Percentiles rank a stretch among this genome's conserved stretches.
Evolutionary conservation across 1,284 basidiomycete species (phyloP).

Genomic region (Apiotrichum gracile): DNA sequence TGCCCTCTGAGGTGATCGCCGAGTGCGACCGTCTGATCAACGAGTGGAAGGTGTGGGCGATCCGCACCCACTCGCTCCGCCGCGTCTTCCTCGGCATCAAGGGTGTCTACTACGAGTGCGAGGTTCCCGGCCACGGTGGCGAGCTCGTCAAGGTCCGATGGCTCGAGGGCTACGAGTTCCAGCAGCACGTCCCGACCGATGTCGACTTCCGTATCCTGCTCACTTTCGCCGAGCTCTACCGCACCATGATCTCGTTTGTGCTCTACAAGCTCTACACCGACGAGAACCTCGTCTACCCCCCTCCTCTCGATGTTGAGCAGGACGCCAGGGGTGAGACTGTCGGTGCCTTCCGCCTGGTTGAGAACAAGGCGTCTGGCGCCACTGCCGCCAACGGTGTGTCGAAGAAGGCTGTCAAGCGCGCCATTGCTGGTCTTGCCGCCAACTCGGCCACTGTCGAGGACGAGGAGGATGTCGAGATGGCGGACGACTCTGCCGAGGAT

Average conservation of each 20-base stretch:
- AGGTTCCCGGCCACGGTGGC: conserved; percentile 65
- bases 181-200: conserved; percentile 88
- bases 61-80: conserved; percentile 77
- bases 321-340: conserved; percentile 86
- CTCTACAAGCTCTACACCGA: conserved; percentile 98
- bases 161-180: conserved; percentile 97
- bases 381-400: conserved; percentile 31
- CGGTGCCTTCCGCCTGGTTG: conserved; percentile 78
- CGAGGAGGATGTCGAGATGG: conserved; percentile 41
- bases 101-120: conserved; percentile 96
- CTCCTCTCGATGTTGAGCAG: conserved; percentile 75
- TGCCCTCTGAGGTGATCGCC: conserved; percentile 77
- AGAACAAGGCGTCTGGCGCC: conserved; percentile 48
- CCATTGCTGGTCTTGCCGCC: conserved; percentile 50
- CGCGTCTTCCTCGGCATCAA: conserved; percentile 98
- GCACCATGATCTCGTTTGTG: conserved; percentile 91
- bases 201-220: conserved; percentile 97
- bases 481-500: conserved; percentile 47
- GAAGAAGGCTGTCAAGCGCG: conserved; percentile 49
- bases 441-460: conserved; percentile 23
- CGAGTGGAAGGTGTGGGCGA: conserved; percentile 87
- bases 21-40: conserved; percentile 84
- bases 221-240: conserved; percentile 97
- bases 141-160: conserved; percentile 76
- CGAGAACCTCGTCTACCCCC: conserved; percentile 87